Conservation (phyloP, 2,329 filamentous ascomycete species). For the Paecilomyces sp. region DNA sequence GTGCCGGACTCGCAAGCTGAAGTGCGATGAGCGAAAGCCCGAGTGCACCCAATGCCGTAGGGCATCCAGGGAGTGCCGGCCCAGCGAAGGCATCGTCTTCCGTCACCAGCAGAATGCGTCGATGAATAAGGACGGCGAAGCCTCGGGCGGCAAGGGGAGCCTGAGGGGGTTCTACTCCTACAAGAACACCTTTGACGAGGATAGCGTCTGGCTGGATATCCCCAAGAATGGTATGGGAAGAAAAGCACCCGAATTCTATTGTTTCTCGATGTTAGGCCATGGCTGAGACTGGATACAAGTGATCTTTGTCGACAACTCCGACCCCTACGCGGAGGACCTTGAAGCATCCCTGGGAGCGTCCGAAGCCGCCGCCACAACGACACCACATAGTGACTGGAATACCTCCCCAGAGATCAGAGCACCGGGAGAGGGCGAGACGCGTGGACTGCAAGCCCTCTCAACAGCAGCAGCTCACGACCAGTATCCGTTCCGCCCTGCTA, state of each 20-base stretch:
- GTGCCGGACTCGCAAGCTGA: constrained; percentile 56
- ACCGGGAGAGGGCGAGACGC: constrained; percentile 31
- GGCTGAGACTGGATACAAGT: constrained; percentile 30
- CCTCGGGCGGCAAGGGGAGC: constrained; percentile 31
- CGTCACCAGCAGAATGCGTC: constrained; percentile 64
- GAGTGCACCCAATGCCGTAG: constrained; percentile 55
- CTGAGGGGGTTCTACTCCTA: constrained; percentile 59
- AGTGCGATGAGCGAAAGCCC: constrained; percentile 58
- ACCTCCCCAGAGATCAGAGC: constrained; percentile 15
- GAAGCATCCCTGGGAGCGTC: constrained; percentile 26
- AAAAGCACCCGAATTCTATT: not conserved
- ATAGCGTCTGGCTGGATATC: constrained; percentile 56
- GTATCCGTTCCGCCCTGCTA: constrained; percentile 20
- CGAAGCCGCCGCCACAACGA: constrained; percentile 20
- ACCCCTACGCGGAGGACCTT: constrained; percentile 52
- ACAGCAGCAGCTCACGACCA: constrained; percentile 41
- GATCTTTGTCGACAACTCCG: constrained; percentile 55
- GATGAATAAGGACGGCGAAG: constrained; percentile 50
- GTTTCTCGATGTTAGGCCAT: not conserved
- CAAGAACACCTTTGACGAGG: constrained; percentile 56
- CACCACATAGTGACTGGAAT: constrained; percentile 25
- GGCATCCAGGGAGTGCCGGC: constrained; percentile 53
- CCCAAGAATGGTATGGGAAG: constrained; percentile 46
- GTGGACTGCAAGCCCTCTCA: constrained; percentile 50
- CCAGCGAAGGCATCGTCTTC: constrained; percentile 58